Evolutionary conservation across 176 grass and related monocot genomes (phyloP).

Genomic region (Raddia distichophylla): DNA sequence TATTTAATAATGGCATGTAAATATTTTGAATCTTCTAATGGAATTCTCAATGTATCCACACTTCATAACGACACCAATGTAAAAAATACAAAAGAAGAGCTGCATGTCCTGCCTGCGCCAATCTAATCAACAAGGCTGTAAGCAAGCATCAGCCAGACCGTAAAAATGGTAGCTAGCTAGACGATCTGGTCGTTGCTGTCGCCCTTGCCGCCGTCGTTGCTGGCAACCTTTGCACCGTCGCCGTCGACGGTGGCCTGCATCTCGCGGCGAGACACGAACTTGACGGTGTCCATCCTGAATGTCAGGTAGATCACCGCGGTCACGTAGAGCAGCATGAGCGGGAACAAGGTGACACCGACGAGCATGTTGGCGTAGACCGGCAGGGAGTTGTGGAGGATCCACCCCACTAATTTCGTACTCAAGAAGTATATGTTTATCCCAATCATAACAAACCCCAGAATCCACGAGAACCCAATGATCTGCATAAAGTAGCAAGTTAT

Average conservation of each 20-base stretch:
- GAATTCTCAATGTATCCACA: no score
- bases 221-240: constrained; percentile 35
- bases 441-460: constrained; percentile 57
- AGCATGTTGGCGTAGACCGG: constrained; percentile 43
- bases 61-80: no score
- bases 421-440: constrained; percentile 86
- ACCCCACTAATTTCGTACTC: constrained; percentile 52
- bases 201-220: not conserved
- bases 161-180: not conserved
- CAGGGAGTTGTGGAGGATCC: constrained; percentile 65
- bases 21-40: no score
- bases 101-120: no score
- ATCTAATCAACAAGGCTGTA: no score
- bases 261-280: constrained; percentile 36
- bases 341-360: constrained; percentile 59
- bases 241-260: not conserved
- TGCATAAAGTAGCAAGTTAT: not conserved
- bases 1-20: no score
- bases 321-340: constrained; percentile 61
- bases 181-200: not conserved
- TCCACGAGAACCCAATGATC: constrained; percentile 66
- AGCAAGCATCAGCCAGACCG: not conserved
- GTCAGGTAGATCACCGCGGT: constrained; percentile 61
- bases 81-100: no score
- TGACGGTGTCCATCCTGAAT: constrained; percentile 63